Conservation (phyloP, 768 basidiomycete genomes). For the Suillus decipiens region DNA sequence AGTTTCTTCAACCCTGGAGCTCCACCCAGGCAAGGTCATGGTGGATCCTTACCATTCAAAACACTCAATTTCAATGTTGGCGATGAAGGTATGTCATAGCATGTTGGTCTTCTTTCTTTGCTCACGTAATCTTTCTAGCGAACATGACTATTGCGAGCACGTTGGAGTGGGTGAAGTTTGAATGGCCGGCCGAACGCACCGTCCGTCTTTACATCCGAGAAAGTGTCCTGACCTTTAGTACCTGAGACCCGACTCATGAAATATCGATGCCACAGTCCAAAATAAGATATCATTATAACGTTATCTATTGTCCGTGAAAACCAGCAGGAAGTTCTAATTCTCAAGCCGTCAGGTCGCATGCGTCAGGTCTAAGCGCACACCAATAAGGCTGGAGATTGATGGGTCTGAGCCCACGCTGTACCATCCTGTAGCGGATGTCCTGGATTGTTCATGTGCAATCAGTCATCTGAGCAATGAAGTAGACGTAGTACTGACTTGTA, state of each 20-base stretch:
- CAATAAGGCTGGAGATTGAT: constrained; percentile 55
- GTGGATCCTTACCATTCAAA: constrained; percentile 86
- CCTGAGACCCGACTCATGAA: constrained; percentile 36
- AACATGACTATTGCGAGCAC: constrained; percentile 62
- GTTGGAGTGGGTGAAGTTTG: constrained; percentile 73
- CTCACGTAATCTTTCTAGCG: constrained; percentile 32
- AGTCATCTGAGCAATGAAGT: background rate
- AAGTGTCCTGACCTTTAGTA: constrained; percentile 84
- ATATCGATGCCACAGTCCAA: background rate
- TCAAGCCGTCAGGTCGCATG: constrained; percentile 39
- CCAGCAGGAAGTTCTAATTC: background rate
- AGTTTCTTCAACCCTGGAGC: constrained; percentile 91
- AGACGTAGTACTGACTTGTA: constrained; percentile 36
- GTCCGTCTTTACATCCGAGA: constrained; percentile 84
- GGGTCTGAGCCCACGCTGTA: constrained; percentile 49
- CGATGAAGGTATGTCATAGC: constrained; percentile 62
- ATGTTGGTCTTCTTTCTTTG: background rate
- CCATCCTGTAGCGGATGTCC: constrained; percentile 51
- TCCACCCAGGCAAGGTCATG: constrained; percentile 85
- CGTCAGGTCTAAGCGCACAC: constrained; percentile 53
- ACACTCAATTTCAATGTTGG: constrained; percentile 84
- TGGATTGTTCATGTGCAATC: constrained; percentile 9
- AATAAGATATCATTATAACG: background rate
- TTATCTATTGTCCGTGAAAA: constrained; percentile 3
- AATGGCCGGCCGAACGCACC: constrained; percentile 83